These are phyloP conservation scores for Moesziomyces parantarcticus DNA, from an alignment of 1,284 basidiomycete species.

Conservation along the genomic window DNA sequence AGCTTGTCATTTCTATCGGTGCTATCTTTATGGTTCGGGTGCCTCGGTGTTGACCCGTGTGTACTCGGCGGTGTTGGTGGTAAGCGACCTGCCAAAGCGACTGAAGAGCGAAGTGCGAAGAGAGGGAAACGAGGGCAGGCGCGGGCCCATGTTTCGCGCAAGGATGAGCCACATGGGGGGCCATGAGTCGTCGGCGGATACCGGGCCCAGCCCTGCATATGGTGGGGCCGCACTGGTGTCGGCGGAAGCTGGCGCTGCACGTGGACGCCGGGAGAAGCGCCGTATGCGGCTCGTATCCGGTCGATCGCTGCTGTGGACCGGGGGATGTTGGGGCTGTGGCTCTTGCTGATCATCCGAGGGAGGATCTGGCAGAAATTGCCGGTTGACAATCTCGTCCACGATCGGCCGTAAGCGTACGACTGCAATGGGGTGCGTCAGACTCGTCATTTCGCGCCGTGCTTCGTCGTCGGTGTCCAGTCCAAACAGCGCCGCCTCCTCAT, in stretches of 20 bases:
- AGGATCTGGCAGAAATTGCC: conserved; percentile 14
- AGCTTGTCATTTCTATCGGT: no score
- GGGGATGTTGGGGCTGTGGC: conserved; percentile 1
- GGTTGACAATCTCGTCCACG: conserved; percentile 21
- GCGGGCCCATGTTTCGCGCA: conserved; percentile 27
- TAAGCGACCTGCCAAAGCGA: conserved; percentile 21
- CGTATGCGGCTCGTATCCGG: conserved; percentile 36
- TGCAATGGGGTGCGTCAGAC: conserved; percentile 39
- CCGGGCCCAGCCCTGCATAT: conserved; percentile 13
- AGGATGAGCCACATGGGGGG: conserved; percentile 49
- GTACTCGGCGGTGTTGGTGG: conserved; percentile 20
- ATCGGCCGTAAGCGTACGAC: conserved; percentile 25
- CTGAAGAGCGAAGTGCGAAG: conserved; percentile 14
- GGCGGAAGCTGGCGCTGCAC: not conserved
- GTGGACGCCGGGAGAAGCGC: conserved; percentile 31
- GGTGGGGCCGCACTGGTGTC: not conserved
- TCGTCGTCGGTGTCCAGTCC: conserved; percentile 22
- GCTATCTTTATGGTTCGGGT: not conserved
- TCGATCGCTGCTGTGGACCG: not conserved
- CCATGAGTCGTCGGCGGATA: conserved; percentile 35
- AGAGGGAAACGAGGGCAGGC: conserved; percentile 16
- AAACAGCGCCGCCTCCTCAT: conserved; percentile 42
- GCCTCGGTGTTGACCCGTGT: conserved; percentile 23
- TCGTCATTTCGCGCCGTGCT: conserved; percentile 11
- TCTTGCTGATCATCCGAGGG: conserved; percentile 1